Evolutionary conservation across 148 eudicot genomes (phyloP).

Genomic region (Dysphania ambrosioides): DNA sequence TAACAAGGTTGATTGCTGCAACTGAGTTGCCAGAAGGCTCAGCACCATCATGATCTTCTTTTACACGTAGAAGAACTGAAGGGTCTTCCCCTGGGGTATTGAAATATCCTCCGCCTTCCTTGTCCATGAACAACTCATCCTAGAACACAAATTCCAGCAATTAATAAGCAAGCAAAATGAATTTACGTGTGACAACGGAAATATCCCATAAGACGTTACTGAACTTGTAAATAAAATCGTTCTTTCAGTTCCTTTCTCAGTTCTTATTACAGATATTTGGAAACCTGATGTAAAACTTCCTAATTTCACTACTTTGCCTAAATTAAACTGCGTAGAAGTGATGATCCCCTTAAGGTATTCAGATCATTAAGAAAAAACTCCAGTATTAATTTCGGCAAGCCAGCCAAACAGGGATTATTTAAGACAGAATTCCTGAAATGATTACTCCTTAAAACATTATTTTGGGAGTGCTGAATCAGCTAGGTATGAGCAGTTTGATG

Average conservation of each 20-base stretch:
- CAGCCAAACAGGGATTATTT: not conserved
- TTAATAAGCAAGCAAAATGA: constrained; percentile 6
- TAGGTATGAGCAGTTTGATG: not conserved
- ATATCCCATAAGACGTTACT: not conserved
- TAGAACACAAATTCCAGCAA: constrained; percentile 20
- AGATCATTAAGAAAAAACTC: not conserved
- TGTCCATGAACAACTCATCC: constrained; percentile 91
- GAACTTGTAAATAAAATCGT: not conserved
- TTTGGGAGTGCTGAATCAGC: not conserved
- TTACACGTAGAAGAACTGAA: constrained; percentile 83
- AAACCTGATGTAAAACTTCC: not conserved
- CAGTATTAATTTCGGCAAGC: not conserved
- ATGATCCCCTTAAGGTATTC: not conserved
- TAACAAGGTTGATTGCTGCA: constrained; percentile 68
- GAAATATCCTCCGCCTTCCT: constrained; percentile 83
- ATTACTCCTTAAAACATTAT: no score
- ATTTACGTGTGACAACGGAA: not conserved
- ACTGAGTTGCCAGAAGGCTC: constrained; percentile 98
- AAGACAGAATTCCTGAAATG: not conserved
- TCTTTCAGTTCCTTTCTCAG: not conserved
- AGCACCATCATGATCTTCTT: constrained; percentile 97
- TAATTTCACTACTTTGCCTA: not conserved
- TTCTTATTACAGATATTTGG: not conserved
- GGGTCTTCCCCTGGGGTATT: constrained; percentile 92
- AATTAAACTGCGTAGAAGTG: not conserved